These are phyloP conservation scores for Lagenidium sp. DNA, from an alignment of 352 stramenopile genomes.

Conservation along the genomic window DNA sequence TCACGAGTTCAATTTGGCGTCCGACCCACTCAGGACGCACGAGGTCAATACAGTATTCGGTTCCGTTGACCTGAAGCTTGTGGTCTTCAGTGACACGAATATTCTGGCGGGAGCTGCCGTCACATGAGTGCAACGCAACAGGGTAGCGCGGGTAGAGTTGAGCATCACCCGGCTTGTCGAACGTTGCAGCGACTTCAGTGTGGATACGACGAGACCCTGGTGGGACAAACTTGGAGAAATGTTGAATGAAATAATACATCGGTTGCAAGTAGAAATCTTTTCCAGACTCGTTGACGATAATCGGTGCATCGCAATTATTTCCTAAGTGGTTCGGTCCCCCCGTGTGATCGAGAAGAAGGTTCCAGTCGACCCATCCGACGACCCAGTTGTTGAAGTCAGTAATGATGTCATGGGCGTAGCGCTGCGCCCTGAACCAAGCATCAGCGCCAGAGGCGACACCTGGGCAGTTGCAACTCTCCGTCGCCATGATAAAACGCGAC, in stretches of 20 bases:
- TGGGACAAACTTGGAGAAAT: constrained; percentile 85
- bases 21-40: constrained; percentile 38
- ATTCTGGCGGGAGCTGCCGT: constrained; percentile 53
- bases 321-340: constrained; percentile 86
- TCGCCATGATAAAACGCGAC: constrained; percentile 52
- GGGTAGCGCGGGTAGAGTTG: constrained; percentile 59
- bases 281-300: constrained; percentile 67
- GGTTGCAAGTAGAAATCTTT: constrained; percentile 72
- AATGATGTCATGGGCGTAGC: constrained; percentile 88
- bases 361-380: constrained; percentile 90
- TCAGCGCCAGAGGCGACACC: constrained; percentile 39
- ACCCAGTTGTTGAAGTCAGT: constrained; percentile 86
- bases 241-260: constrained; percentile 89
- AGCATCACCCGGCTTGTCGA: constrained; percentile 41
- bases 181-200: constrained; percentile 35
- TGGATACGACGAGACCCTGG: constrained; percentile 62
- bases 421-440: constrained; percentile 81
- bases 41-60: constrained; percentile 51
- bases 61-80: constrained; percentile 62
- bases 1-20: constrained; percentile 47
- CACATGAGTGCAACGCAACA: constrained; percentile 43
- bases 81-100: constrained; percentile 45
- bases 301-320: constrained; percentile 70
- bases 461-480: constrained; percentile 72
- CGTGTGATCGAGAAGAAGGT: constrained; percentile 80